phyloP scores from a whole-genome alignment of 805 yeast species.

The Barnettozyma sucrosica region DNA sequence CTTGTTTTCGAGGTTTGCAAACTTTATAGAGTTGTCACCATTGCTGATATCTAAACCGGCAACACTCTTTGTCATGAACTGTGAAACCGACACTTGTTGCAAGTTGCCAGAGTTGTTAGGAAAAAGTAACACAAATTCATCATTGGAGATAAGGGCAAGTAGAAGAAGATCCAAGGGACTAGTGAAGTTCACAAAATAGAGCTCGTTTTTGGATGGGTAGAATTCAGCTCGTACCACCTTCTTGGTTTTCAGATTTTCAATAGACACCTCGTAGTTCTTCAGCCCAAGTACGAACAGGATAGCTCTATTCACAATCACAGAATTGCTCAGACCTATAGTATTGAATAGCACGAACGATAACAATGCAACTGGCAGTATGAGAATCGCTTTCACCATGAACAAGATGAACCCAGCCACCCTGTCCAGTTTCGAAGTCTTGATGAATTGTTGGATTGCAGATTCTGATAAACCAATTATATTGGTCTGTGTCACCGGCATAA shows the following conservation, averaged over 20 bases:
- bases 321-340: neutral
- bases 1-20: slow-evolving; percentile 30
- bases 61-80: slow-evolving; percentile 27
- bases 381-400: slow-evolving; percentile 18
- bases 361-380: slow-evolving; percentile 23
- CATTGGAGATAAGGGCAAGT: slow-evolving; percentile 26
- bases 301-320: slow-evolving; percentile 8
- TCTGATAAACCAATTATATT: slow-evolving; percentile 10
- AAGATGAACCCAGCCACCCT: slow-evolving; percentile 15
- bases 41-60: neutral
- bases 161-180: slow-evolving; percentile 42
- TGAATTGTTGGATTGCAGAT: slow-evolving; percentile 2
- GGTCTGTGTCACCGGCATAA: slow-evolving; percentile 49
- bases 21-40: slow-evolving; percentile 11
- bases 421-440: slow-evolving; percentile 7
- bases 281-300: slow-evolving; percentile 18
- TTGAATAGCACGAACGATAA: slow-evolving; percentile 16
- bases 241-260: slow-evolving; percentile 19
- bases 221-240: slow-evolving; percentile 13
- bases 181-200: slow-evolving; percentile 44
- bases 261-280: slow-evolving; percentile 12
- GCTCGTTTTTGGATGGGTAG: slow-evolving; percentile 33
- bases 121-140: slow-evolving; percentile 27
- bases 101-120: slow-evolving; percentile 32
- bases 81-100: slow-evolving; percentile 25